phyloP scores from a whole-genome alignment of 352 stramenopile genomes.

The Phytophthora tentaculata region DNA sequence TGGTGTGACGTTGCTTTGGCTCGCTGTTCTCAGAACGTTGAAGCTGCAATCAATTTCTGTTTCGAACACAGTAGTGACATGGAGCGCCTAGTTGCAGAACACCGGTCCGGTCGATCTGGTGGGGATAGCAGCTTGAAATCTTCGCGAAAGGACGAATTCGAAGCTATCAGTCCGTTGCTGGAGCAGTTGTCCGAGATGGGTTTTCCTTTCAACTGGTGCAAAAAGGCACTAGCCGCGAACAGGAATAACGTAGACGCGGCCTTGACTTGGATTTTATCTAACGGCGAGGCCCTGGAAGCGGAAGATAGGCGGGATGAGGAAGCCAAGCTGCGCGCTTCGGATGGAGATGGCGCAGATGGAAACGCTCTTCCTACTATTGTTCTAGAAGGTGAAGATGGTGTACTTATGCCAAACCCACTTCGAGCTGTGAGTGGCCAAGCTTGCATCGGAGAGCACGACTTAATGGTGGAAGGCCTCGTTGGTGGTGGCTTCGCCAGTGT shows the following conservation, averaged over 20 bases:
- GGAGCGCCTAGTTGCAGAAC: slow-evolving; percentile 84
- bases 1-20: slow-evolving; percentile 91
- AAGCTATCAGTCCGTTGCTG: slow-evolving; percentile 74
- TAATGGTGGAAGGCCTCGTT: slow-evolving; percentile 88
- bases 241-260: slow-evolving; percentile 92
- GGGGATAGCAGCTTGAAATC: slow-evolving; percentile 26
- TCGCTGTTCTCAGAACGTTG: slow-evolving; percentile 88
- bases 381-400: slow-evolving; percentile 43
- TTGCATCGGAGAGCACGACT: slow-evolving; percentile 82
- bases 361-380: slow-evolving; percentile 14
- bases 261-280: slow-evolving; percentile 93
- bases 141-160: slow-evolving; percentile 56
- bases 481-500: slow-evolving; percentile 88
- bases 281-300: slow-evolving; percentile 88
- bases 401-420: slow-evolving; percentile 77
- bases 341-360: slow-evolving; percentile 40
- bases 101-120: slow-evolving; percentile 59
- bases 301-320: slow-evolving; percentile 90
- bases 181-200: slow-evolving; percentile 93
- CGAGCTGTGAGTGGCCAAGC: slow-evolving; percentile 86
- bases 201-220: slow-evolving; percentile 93
- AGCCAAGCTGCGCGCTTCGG: slow-evolving; percentile 49
- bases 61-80: slow-evolving; percentile 94
- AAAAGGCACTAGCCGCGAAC: slow-evolving; percentile 89
- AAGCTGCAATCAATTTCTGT: slow-evolving; percentile 93